These are phyloP conservation scores for Botrytis squamosa DNA, from an alignment of 2,329 filamentous ascomycete genomes.

Conservation along the genomic window DNA sequence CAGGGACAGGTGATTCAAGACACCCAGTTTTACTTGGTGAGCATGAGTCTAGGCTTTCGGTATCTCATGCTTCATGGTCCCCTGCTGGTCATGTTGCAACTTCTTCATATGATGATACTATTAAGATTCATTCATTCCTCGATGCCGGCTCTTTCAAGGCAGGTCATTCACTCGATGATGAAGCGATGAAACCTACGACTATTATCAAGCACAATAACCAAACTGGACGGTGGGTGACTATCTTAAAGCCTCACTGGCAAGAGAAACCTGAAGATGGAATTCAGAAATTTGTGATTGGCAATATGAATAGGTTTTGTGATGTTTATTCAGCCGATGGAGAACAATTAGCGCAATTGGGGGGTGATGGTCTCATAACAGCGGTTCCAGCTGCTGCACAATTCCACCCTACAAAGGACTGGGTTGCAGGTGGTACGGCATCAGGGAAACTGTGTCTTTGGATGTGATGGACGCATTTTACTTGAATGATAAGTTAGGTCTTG, in stretches of 20 bases:
- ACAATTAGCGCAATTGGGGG: conserved; percentile 83
- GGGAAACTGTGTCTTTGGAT: conserved; percentile 93
- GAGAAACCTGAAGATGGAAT: conserved; percentile 71
- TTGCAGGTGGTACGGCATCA: conserved; percentile 85
- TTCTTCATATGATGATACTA: conserved; percentile 88
- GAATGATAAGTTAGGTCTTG: not conserved
- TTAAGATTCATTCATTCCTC: conserved; percentile 86
- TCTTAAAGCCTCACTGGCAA: conserved; percentile 83
- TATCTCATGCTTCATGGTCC: conserved; percentile 92
- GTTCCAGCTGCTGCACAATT: conserved; percentile 92
- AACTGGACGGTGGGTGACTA: conserved; percentile 91
- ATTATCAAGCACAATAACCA: conserved; percentile 88
- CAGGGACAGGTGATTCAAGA: conserved; percentile 57
- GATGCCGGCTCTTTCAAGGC: conserved; percentile 58
- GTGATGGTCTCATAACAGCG: conserved; percentile 80
- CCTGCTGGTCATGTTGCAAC: conserved; percentile 82
- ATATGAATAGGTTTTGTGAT: conserved; percentile 97
- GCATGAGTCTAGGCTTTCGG: conserved; percentile 78
- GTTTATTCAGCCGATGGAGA: conserved; percentile 79
- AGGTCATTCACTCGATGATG: conserved; percentile 56
- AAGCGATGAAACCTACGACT: conserved; percentile 66
- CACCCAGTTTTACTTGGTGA: conserved; percentile 73
- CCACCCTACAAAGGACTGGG: conserved; percentile 85
- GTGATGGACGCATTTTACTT: conserved; percentile 43
- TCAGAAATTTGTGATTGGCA: conserved; percentile 87